Conservation (phyloP, 164 flowering plant genomes). For the Vitis labrusca region DNA sequence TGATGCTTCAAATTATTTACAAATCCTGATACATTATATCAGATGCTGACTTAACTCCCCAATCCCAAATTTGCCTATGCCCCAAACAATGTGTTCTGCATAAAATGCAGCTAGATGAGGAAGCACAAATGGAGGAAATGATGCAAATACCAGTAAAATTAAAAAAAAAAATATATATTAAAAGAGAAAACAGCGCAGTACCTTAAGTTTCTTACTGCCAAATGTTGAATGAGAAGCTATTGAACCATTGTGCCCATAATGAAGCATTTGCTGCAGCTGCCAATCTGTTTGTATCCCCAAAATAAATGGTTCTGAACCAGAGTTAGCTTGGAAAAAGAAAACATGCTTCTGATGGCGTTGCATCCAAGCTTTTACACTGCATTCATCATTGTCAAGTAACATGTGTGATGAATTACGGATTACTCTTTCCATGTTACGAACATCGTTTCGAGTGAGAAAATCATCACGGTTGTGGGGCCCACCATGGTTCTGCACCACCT, state of each 20-base stretch:
- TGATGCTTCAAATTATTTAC: no score
- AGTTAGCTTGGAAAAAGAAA: conserved; percentile 36
- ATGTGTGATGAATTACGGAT: conserved; percentile 38
- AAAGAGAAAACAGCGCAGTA: conserved; percentile 8
- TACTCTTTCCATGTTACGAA: conserved; percentile 51
- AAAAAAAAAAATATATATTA: background rate
- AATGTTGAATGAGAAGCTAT: conserved; percentile 47
- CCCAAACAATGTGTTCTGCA: background rate
- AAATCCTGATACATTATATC: background rate
- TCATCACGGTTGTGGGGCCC: conserved; percentile 56
- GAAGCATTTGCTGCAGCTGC: conserved; percentile 68
- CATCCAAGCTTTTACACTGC: conserved; percentile 45
- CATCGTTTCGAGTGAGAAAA: conserved; percentile 53
- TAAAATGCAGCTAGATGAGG: background rate
- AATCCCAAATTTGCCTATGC: background rate
- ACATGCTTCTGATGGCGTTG: conserved; percentile 51
- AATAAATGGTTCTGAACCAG: conserved; percentile 37
- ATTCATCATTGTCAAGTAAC: conserved; percentile 32
- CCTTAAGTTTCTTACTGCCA: conserved; percentile 53
- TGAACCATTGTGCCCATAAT: conserved; percentile 42
- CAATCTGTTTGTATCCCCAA: conserved; percentile 63
- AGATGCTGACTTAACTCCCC: background rate
- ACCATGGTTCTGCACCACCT: conserved; percentile 49
- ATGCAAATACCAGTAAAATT: background rate
- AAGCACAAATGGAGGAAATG: background rate